phyloP scores from a whole-genome alignment of 805 yeast species.

The Yarrowia bubula region DNA sequence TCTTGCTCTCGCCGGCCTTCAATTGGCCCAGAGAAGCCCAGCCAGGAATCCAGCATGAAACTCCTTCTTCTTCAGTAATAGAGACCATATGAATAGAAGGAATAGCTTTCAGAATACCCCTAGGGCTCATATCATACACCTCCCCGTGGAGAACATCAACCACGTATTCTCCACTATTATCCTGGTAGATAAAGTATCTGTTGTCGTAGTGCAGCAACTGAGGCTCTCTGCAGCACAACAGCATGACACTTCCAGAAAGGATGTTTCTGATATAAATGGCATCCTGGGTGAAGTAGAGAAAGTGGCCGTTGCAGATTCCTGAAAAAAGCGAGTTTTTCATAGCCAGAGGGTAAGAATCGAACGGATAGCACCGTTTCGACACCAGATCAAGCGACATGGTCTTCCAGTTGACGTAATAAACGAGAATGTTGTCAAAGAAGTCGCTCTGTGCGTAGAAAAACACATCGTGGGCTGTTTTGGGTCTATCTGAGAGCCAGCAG shows the following conservation, averaged over 20 bases:
- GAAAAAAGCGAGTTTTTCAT: neutral
- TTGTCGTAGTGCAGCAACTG: conserved; percentile 2
- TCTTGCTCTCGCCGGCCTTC: neutral
- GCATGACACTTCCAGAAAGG: neutral
- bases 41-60: neutral
- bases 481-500: conserved; percentile 8
- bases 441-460: neutral
- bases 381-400: neutral
- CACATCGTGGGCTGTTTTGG: neutral
- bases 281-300: neutral
- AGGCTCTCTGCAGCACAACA: neutral
- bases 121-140: neutral
- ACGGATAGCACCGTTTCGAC: neutral
- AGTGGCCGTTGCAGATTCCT: neutral
- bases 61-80: neutral
- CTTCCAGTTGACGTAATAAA: conserved; percentile 14
- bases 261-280: neutral
- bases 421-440: neutral
- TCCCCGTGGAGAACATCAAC: neutral
- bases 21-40: conserved; percentile 5
- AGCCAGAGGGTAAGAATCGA: neutral
- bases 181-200: neutral
- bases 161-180: neutral
- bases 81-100: conserved; percentile 6
- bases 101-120: neutral